Conservation (phyloP, 2,329 filamentous ascomycete genomes). For the Aspergillus chevalieri region DNA sequence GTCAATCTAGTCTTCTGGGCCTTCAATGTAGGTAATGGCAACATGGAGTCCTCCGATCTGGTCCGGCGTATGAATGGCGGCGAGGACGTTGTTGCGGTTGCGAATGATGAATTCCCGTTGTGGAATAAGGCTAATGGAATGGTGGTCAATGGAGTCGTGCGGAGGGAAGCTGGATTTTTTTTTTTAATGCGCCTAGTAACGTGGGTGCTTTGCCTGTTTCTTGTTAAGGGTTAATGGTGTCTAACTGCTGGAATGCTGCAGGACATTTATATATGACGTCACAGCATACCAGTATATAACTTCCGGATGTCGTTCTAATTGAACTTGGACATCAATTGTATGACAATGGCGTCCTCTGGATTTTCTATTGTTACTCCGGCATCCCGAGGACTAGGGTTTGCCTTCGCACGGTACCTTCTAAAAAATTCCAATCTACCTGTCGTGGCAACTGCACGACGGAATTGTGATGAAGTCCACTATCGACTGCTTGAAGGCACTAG, state of each 20-base stretch:
- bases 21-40: constrained; percentile 47
- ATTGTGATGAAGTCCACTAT: constrained; percentile 45
- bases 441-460: constrained; percentile 54
- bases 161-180: constrained; percentile 40
- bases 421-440: constrained; percentile 52
- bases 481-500: constrained; percentile 46
- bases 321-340: background rate
- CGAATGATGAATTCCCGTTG: constrained; percentile 42
- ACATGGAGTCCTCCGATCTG: constrained; percentile 36
- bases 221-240: constrained; percentile 1
- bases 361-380: constrained; percentile 45
- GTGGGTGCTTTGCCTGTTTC: constrained; percentile 4
- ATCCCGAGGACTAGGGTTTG: constrained; percentile 58
- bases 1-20: constrained; percentile 45
- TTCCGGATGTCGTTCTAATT: background rate
- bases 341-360: background rate
- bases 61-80: constrained; percentile 41
- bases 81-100: constrained; percentile 38
- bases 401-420: constrained; percentile 54
- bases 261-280: background rate
- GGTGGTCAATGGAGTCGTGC: constrained; percentile 36
- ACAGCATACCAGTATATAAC: background rate
- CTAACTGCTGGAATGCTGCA: too few species aligned
- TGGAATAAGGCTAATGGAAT: constrained; percentile 42
- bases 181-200: constrained; percentile 12